These are phyloP conservation scores for Austroboletus niveus DNA, from an alignment of 1,284 basidiomycete species.

Conservation along the genomic window DNA sequence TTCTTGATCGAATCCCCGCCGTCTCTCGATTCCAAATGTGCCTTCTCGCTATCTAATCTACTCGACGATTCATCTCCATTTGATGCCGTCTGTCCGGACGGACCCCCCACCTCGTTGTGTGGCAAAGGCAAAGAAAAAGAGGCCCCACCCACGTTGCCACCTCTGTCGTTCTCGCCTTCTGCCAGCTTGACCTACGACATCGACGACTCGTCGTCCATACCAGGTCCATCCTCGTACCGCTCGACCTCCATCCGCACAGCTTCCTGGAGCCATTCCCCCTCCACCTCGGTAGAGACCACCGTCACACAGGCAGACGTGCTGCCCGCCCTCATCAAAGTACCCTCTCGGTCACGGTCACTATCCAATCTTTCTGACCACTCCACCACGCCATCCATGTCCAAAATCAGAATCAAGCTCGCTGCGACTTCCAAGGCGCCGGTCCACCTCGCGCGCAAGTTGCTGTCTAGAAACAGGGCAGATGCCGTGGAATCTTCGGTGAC, in stretches of 20 bases:
- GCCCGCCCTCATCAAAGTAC: constrained; percentile 23
- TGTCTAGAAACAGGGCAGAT: constrained; percentile 44
- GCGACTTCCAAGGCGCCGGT: constrained; percentile 39
- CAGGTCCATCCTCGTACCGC: constrained; percentile 57
- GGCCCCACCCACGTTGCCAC: constrained; percentile 58
- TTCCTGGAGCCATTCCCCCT: constrained; percentile 16
- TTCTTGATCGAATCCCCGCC: constrained; percentile 1
- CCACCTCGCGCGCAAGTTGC: constrained; percentile 54
- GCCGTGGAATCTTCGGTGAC: constrained; percentile 6
- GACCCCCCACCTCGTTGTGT: constrained; percentile 21
- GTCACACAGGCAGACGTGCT: constrained; percentile 11
- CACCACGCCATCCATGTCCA: constrained; percentile 45
- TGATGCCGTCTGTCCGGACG: constrained; percentile 11
- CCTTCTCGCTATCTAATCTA: constrained; percentile 29
- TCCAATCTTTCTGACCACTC: constrained; percentile 52
- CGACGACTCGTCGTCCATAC: constrained; percentile 44
- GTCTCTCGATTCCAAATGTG: constrained; percentile 10
- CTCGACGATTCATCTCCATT: constrained; percentile 15
- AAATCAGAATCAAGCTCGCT: constrained; percentile 46
- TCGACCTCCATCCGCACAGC: constrained; percentile 32
- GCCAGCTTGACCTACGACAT: constrained; percentile 43
- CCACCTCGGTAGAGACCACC: constrained; percentile 13
- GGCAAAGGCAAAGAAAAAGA: constrained; percentile 62
- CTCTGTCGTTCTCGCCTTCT: constrained; percentile 56
- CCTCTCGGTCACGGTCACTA: constrained; percentile 54